A percentile compares a stretch with the other conserved stretches of the same genome.
These are phyloP conservation scores for Angomonas deanei DNA, from an alignment of 208 protist genomes.

Conservation along the genomic window DNA sequence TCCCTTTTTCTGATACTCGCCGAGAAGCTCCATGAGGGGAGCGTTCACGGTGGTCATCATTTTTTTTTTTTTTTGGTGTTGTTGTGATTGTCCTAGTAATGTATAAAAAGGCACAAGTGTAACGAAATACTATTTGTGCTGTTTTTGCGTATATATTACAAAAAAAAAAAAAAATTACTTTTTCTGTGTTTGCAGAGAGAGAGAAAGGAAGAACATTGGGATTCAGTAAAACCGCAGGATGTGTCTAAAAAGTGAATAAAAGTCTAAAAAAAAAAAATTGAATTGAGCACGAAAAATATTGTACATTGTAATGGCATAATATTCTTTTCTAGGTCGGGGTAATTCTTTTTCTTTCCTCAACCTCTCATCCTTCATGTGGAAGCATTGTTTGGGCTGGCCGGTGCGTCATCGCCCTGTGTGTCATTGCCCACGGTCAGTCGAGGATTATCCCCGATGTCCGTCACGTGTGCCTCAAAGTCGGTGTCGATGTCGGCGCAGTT, in stretches of 20 bases:
- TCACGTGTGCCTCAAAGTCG: slow-evolving; percentile 81
- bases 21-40: slow-evolving; percentile 43
- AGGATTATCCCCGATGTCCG: slow-evolving; percentile 75
- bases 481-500: slow-evolving; percentile 95
- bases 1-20: slow-evolving; percentile 62
- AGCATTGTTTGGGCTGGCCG: background rate
- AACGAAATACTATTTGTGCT: background rate
- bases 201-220: background rate
- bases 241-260: background rate
- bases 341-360: too few relatives aligned
- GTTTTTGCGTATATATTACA: background rate
- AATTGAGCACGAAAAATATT: background rate
- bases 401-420: slow-evolving; percentile 1
- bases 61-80: background rate
- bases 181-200: too few relatives aligned
- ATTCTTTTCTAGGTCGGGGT: background rate
- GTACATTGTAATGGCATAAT: background rate
- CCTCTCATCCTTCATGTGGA: too few relatives aligned
- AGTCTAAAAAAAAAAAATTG: background rate
- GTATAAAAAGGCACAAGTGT: slow-evolving; percentile 5
- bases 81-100: background rate
- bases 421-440: slow-evolving; percentile 64
- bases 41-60: slow-evolving; percentile 4
- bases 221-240: background rate
- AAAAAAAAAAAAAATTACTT: slow-evolving; percentile 6